These are phyloP conservation scores for Russula sp. DNA, from an alignment of 768 basidiomycete genomes.

Conservation along the genomic window DNA sequence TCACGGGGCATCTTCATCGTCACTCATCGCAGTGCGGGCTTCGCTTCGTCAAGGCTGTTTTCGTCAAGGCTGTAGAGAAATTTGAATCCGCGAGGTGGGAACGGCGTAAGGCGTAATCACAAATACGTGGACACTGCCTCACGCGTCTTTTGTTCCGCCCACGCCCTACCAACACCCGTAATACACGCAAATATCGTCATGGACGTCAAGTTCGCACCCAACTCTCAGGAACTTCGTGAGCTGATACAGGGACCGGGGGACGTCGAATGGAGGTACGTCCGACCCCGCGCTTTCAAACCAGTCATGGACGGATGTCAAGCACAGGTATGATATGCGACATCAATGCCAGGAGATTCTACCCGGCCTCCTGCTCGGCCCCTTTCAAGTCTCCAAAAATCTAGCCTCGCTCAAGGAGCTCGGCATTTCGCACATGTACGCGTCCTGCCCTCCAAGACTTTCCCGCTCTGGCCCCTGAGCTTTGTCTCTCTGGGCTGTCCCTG, in stretches of 20 bases:
- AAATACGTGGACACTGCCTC: not conserved
- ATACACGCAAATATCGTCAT: slow-evolving; percentile 1
- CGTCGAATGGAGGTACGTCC: slow-evolving; percentile 71
- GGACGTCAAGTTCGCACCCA: not conserved
- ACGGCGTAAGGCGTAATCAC: not conserved
- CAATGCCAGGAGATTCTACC: slow-evolving; percentile 90
- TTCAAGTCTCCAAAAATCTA: slow-evolving; percentile 80
- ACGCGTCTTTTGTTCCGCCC: not conserved
- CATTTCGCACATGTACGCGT: slow-evolving; percentile 73
- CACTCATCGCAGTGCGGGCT: slow-evolving; percentile 5
- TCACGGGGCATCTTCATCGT: slow-evolving; percentile 16
- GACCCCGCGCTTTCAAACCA: not conserved
- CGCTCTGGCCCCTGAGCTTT: slow-evolving; percentile 8
- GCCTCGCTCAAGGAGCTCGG: slow-evolving; percentile 55
- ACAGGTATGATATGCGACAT: slow-evolving; percentile 90
- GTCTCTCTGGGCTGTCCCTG: not conserved
- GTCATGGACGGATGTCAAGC: slow-evolving; percentile 1
- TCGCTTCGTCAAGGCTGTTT: too few species aligned
- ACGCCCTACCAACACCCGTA: not conserved
- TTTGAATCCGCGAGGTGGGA: not conserved
- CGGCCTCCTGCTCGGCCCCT: slow-evolving; percentile 76
- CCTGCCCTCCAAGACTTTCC: not conserved
- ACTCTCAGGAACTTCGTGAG: slow-evolving; percentile 35
- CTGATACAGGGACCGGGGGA: slow-evolving; percentile 76
- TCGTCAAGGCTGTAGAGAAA: too few species aligned